These are phyloP conservation scores for Comarum palustre DNA, from an alignment of 306 rosid species.

Conservation along the genomic window DNA sequence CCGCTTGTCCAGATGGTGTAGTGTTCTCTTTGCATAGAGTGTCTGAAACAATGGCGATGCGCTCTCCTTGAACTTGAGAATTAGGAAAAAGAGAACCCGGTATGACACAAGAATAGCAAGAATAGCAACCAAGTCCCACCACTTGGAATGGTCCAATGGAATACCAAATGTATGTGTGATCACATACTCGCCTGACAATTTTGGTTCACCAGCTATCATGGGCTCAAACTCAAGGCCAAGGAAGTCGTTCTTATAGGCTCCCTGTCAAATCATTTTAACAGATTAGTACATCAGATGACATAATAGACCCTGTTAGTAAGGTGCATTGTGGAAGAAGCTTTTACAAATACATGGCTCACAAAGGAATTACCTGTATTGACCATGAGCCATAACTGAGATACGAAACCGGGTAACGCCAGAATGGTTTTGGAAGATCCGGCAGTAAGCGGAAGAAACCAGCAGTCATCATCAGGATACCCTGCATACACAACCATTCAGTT, in stretches of 20 bases:
- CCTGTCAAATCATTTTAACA: slow-evolving; percentile 42
- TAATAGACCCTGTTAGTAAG: background rate
- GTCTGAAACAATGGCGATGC: slow-evolving; percentile 52
- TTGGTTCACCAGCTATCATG: slow-evolving; percentile 50
- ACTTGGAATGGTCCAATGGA: slow-evolving; percentile 58
- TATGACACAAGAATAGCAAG: slow-evolving; percentile 44
- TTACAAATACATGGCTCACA: background rate
- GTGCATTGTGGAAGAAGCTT: background rate
- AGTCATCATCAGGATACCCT: slow-evolving; percentile 98
- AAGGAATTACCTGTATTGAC: slow-evolving; percentile 66
- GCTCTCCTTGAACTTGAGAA: slow-evolving; percentile 72
- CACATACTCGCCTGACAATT: slow-evolving; percentile 64
- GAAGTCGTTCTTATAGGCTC: slow-evolving; percentile 86
- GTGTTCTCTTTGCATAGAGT: slow-evolving; percentile 49
- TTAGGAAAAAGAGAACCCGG: slow-evolving; percentile 60
- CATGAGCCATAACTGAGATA: slow-evolving; percentile 84
- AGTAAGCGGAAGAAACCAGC: slow-evolving; percentile 77
- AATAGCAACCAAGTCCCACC: slow-evolving; percentile 89
- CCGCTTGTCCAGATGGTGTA: slow-evolving; percentile 58
- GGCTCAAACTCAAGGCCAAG: slow-evolving; percentile 82
- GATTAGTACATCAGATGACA: background rate
- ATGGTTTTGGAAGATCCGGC: slow-evolving; percentile 74
- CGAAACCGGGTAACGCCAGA: slow-evolving; percentile 94
- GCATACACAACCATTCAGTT: slow-evolving; percentile 23
- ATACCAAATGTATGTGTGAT: slow-evolving; percentile 64